Evolutionary conservation across 768 basidiomycete genomes (phyloP).

Genomic region (Suillus alpinus): DNA sequence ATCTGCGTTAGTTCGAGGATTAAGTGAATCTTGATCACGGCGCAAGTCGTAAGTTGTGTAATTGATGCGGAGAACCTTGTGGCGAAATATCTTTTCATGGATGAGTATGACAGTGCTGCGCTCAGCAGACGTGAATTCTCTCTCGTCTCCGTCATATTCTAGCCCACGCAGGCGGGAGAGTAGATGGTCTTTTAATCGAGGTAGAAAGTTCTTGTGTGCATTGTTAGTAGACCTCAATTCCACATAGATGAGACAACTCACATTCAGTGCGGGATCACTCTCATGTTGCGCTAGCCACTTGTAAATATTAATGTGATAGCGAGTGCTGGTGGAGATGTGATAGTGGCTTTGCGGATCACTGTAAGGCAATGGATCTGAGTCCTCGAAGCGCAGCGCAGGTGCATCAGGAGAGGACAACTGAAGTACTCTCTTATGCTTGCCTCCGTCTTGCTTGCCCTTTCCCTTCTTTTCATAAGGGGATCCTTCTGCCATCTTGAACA

Average conservation of each 20-base stretch:
- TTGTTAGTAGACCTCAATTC: too few relatives aligned
- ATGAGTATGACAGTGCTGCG: constrained; percentile 21
- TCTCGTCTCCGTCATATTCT: constrained; percentile 9
- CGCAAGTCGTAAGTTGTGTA: constrained; percentile 31
- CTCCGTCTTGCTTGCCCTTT: background rate
- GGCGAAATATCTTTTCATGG: constrained; percentile 30
- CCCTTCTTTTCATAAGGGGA: background rate
- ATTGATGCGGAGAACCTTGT: constrained; percentile 30
- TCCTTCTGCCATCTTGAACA: constrained; percentile 6
- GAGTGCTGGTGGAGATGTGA: background rate
- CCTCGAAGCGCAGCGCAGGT: background rate
- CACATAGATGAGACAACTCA: too few relatives aligned
- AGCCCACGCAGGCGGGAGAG: constrained; percentile 3
- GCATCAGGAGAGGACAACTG: too few relatives aligned
- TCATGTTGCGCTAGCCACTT: background rate
- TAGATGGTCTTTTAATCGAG: constrained; percentile 9
- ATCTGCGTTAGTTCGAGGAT: constrained; percentile 30
- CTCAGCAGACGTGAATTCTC: constrained; percentile 21
- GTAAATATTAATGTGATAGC: background rate
- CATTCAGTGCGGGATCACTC: background rate
- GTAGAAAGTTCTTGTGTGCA: constrained; percentile 28
- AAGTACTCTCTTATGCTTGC: too few relatives aligned
- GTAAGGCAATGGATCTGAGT: background rate
- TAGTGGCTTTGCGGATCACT: background rate
- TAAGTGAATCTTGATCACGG: constrained; percentile 21